These are phyloP conservation scores for Phytophthora melonis DNA, from an alignment of 352 stramenopile species.

Conservation along the genomic window DNA sequence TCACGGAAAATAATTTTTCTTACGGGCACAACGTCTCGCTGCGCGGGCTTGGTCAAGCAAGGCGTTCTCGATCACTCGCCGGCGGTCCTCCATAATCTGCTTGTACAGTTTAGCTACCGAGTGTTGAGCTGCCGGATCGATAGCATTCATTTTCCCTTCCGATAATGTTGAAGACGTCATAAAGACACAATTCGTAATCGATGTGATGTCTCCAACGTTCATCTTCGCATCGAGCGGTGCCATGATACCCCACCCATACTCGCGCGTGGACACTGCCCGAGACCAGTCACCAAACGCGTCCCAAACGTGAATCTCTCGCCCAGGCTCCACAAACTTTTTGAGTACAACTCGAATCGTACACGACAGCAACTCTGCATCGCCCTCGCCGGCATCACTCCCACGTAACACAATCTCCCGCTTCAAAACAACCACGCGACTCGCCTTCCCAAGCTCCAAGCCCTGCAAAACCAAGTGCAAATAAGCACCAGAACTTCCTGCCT, in stretches of 20 bases:
- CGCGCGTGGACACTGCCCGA: slow-evolving; percentile 14
- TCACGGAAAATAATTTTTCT: too few species aligned
- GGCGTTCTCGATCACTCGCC: slow-evolving; percentile 18
- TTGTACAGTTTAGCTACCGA: slow-evolving; percentile 11
- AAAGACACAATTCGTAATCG: slow-evolving; percentile 24
- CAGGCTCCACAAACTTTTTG: slow-evolving; percentile 30
- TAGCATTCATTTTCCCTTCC: neutral
- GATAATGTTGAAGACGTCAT: slow-evolving; percentile 19
- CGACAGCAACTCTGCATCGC: slow-evolving; percentile 1
- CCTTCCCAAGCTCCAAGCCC: slow-evolving; percentile 8
- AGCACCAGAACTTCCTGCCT: neutral
- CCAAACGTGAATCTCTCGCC: slow-evolving; percentile 29
- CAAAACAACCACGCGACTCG: slow-evolving; percentile 19
- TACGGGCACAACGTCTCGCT: too few species aligned
- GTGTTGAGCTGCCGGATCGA: slow-evolving; percentile 1
- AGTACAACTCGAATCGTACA: slow-evolving; percentile 23
- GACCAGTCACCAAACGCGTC: slow-evolving; percentile 22
- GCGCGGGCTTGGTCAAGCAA: slow-evolving; percentile 16
- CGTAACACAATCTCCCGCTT: slow-evolving; percentile 27
- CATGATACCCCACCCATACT: slow-evolving; percentile 25
- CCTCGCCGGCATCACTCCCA: slow-evolving; percentile 13
- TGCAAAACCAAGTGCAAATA: slow-evolving; percentile 8
- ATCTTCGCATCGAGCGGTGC: slow-evolving; percentile 12
- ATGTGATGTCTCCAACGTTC: slow-evolving; percentile 1
- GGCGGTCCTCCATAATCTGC: slow-evolving; percentile 23